Base-by-base conservation (phyloP, 257 asterid genomes). In the Plantago ovata region DNA sequence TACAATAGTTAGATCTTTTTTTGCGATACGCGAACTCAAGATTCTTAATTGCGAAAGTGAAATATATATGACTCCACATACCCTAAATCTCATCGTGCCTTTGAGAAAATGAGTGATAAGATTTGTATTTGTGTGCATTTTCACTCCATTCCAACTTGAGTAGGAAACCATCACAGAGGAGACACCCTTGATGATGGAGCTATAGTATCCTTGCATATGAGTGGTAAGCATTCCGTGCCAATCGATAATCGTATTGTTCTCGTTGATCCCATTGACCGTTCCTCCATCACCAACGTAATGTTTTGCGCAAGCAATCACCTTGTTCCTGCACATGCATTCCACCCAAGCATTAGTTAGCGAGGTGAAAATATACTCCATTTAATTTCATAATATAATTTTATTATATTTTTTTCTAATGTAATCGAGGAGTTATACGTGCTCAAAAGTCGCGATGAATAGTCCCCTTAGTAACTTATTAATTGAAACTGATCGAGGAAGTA, bases 261-360 rank as follows among this genome's bases (percentile, higher is more conserved):
- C 75, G 13, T 69, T 54, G 13, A 69, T 63, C 13, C 75, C 75
- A 10, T 24, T 38, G 1, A 9, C 43, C 2, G 75, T 69, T 14
- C 75, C 75, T 4, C 75, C 75, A 52, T 69, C 75, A 4, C 75
- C 75, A 38, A 69, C 75, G 39, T 28, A 69, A 38, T 69, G 75
- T 38, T 69, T 69, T 2, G 75, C 70, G 44, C 75, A 69, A 14
- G 70, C 75, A 20, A 54, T 53, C 6, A 70, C 71, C 41, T 70
- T 70, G 18, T 45, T 63, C 63, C 73, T 68, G 40, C 20, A n/a
- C 14, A 8, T 23, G 14, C 16, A 8, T 23, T n/a, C 16, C 3
- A 36, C 13, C 1, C 8, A 6, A 24, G 2, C 0, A 53, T 12
- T 16, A 1, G 4, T 50, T 22, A 52, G 38, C 38, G 23, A 22